Evolutionary conservation across 2,329 filamentous ascomycete species (phyloP).

Genomic region (Chalara sp.): DNA sequence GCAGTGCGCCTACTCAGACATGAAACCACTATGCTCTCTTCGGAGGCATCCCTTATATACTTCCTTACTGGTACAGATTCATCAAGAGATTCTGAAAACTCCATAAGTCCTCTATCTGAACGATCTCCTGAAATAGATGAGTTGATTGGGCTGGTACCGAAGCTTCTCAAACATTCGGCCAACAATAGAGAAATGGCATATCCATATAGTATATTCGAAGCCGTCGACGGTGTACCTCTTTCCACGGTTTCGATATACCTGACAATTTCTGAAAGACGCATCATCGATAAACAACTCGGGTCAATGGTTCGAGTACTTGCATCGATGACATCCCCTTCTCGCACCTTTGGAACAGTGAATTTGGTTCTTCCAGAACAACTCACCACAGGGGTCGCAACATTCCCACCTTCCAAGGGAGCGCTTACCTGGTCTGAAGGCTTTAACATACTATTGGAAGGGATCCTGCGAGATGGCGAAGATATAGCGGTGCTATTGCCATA

Average conservation of each 20-base stretch:
- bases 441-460: conserved; percentile 45
- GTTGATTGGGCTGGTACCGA: conserved; percentile 18
- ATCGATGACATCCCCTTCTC: conserved; percentile 19
- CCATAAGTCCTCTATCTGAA: not conserved
- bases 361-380: conserved; percentile 18
- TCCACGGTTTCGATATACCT: conserved; percentile 21
- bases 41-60: conserved; percentile 23
- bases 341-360: conserved; percentile 22
- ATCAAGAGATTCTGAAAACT: conserved; percentile 1
- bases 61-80: conserved; percentile 17
- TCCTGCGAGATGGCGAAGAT: conserved; percentile 54
- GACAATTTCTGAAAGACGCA: conserved; percentile 15
- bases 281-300: conserved; percentile 24
- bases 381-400: conserved; percentile 1
- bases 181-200: conserved; percentile 24
- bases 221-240: conserved; percentile 16
- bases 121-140: not conserved
- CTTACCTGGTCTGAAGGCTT: conserved; percentile 51
- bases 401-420: conserved; percentile 19
- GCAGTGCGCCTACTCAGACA: conserved; percentile 24
- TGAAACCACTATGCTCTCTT: conserved; percentile 21
- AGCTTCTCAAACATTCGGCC: conserved; percentile 25
- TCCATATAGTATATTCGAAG: conserved; percentile 25
- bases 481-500: conserved; percentile 52
- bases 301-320: conserved; percentile 20